A percentile compares a stretch with the other conserved stretches of the same genome.
Conservation (phyloP, 306 rosid genomes). For the Parietaria judaica region DNA sequence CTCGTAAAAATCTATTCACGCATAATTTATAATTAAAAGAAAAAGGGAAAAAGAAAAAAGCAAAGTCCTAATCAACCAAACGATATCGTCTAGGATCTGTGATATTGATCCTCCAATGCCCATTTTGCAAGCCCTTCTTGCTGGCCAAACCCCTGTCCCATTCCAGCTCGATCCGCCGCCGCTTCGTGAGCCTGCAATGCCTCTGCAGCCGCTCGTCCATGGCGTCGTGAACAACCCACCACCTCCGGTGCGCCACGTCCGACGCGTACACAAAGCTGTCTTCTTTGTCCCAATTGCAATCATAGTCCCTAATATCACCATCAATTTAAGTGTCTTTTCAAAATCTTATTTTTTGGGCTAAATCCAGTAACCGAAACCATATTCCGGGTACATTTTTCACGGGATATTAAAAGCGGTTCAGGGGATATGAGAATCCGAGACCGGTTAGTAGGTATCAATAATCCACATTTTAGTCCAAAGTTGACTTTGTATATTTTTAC, state of each 20-base stretch:
- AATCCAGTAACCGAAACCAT: no score
- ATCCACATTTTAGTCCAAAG: no score
- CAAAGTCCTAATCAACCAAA: slow-evolving; percentile 23
- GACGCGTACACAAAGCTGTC: slow-evolving; percentile 77
- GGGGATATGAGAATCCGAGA: no score
- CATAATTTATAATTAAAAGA: no score
- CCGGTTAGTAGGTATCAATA: no score
- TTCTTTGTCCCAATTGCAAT: slow-evolving; percentile 70
- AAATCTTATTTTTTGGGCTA: no score
- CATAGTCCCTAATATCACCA: slow-evolving; percentile 44
- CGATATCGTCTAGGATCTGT: slow-evolving; percentile 71
- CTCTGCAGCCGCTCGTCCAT: slow-evolving; percentile 47
- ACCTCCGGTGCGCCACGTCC: slow-evolving; percentile 71
- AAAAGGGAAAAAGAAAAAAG: no score
- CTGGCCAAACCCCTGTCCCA: slow-evolving; percentile 67
- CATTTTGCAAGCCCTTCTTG: slow-evolving; percentile 32
- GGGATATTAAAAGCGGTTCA: no score
- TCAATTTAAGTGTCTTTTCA: no score
- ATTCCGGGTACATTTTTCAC: no score
- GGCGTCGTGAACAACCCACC: slow-evolving; percentile 74
- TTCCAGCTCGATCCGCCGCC: slow-evolving; percentile 54
- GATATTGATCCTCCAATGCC: slow-evolving; percentile 69
- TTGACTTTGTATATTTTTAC: no score
- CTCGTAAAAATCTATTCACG: no score
- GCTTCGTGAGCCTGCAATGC: slow-evolving; percentile 52